Base-by-base conservation (phyloP, 331 rosid species). In the Ulmus americana region DNA sequence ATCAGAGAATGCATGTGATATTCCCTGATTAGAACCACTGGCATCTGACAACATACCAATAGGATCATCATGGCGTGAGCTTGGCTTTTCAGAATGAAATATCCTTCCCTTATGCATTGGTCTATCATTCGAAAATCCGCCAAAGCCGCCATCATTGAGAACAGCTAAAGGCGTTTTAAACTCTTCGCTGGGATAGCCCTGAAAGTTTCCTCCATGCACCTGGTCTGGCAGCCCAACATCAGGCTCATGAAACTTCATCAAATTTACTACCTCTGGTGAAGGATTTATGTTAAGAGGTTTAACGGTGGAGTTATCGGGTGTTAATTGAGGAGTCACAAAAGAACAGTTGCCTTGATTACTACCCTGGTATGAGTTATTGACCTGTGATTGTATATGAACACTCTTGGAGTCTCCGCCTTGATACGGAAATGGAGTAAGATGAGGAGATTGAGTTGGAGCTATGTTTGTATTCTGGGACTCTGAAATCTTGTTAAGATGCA, bases 1-100 rank as follows among this genome's bases (percentile, higher is more conserved):
- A 79, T 88, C 95, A 49, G 95, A 88, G 73, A 75, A 83, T 0
- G 83, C 86, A 81, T 83, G 90, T 12, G 80, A 46, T 62, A 88
- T 71, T 63, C 84, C 83, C 54, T 15, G 73, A 60, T 68, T 61
- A 64, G 76, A 59, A 67, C 61, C 74, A 61, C 41, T 38, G 35
- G 14, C 53, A 59, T 72, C 83, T 16, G 76, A 65, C 52, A 75
- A 77, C 71, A 56, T 60, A 71, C 45, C 47, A 45, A 56, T 53
- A 35, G 61, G 74, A 65, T 76, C 81, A 28, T 72, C 75, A 58
- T 58, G 72, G 61, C 61, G 44, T 44, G 82, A 42, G 56, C 57
- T 8, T 70, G 83, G 84, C 61, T 53, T 82, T 70, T 70, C 87
- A 42, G 75, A 64, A 60, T 57, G 68, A 64, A 54, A 40, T 55